Conservation (phyloP, 257 asterid genomes). For the Vinca minor region DNA sequence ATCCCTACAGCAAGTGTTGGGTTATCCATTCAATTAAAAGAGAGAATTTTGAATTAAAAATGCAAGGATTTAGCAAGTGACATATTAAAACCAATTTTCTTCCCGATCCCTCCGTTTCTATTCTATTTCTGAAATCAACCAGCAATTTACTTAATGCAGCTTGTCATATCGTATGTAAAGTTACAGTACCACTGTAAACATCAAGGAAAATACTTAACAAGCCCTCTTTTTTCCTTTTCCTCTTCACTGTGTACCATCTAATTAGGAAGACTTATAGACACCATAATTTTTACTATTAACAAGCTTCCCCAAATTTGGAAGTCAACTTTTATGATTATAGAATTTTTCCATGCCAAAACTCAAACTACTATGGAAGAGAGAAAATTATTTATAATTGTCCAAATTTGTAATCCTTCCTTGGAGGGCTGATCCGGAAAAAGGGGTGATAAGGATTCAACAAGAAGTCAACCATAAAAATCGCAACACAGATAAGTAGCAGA, state of each 20-base stretch:
- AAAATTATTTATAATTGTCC: not conserved
- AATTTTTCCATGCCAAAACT: not conserved
- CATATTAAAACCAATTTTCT: too few species aligned
- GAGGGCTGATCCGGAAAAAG: not conserved
- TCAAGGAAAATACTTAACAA: not conserved
- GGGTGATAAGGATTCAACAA: not conserved
- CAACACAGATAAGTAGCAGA: not conserved
- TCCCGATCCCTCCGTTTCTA: not conserved
- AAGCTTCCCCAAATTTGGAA: not conserved
- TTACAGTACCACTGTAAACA: not conserved
- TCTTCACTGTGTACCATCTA: too few species aligned
- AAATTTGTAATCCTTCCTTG: not conserved
- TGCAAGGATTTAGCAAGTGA: not conserved
- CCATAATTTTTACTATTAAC: not conserved
- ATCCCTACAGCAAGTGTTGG: slow-evolving; percentile 41
- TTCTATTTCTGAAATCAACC: not conserved
- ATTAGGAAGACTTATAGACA: not conserved
- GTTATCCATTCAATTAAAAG: not conserved
- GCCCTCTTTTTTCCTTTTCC: not conserved
- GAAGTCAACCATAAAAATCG: not conserved
- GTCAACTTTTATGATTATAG: not conserved
- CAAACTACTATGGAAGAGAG: not conserved
- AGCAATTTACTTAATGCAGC: not conserved
- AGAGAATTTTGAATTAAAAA: not conserved
- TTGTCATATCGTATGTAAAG: not conserved